phyloP scores from a whole-genome alignment of 2,329 filamentous ascomycete genomes.

The Parasarocladium wereldwijsianum region DNA sequence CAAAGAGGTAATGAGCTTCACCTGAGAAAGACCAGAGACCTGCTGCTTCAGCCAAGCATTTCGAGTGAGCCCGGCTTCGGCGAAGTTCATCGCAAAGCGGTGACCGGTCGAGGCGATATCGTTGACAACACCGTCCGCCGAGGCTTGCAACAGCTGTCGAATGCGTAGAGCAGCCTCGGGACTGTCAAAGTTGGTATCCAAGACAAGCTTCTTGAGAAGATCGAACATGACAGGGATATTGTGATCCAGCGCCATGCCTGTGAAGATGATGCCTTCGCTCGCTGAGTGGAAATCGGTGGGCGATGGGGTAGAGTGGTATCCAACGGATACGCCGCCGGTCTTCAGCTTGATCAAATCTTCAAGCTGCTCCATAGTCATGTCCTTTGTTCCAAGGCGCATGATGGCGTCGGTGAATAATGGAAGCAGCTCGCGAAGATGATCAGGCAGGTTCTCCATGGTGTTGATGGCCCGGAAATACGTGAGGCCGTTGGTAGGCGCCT shows the following conservation, averaged over 20 bases:
- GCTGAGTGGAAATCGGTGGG: conserved; percentile 56
- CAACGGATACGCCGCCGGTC: conserved; percentile 78
- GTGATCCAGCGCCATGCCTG: conserved; percentile 75
- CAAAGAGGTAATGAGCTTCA: conserved; percentile 68
- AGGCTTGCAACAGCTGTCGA: conserved; percentile 71
- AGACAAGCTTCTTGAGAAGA: conserved; percentile 62
- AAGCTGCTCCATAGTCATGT: conserved; percentile 82
- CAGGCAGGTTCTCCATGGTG: conserved; percentile 60
- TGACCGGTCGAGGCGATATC: conserved; percentile 85
- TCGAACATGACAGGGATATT: conserved; percentile 89
- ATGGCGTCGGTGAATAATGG: conserved; percentile 86
- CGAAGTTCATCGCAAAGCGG: conserved; percentile 68
- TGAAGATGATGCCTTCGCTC: conserved; percentile 70
- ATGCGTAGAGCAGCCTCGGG: conserved; percentile 70
- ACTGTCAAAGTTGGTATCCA: conserved; percentile 82
- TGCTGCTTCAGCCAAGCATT: conserved; percentile 65
- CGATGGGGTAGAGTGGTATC: conserved; percentile 69
- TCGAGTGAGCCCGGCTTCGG: conserved; percentile 63
- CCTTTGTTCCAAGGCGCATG: conserved; percentile 82
- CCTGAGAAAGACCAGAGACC: conserved; percentile 78
- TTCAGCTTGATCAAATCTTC: conserved; percentile 94
- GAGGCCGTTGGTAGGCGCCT: conserved; percentile 85
- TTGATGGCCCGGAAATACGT: conserved; percentile 93
- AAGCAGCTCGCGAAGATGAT: conserved; percentile 70
- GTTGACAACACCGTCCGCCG: conserved; percentile 81